Conservation (phyloP, 2,329 filamentous ascomycete species). For the Sarocladium brachiariae region DNA sequence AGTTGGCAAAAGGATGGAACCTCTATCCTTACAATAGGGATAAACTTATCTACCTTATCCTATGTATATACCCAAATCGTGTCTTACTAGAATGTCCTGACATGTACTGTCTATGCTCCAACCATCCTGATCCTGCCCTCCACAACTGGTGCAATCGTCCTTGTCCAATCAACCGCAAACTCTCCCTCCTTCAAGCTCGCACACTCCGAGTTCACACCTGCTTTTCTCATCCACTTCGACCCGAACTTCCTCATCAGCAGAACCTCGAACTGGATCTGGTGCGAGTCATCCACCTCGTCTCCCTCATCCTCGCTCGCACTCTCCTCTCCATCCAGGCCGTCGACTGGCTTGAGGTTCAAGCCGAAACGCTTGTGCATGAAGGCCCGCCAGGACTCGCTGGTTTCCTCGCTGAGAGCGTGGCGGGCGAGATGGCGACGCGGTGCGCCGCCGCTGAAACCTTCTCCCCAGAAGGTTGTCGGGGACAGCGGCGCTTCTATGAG, state of each 20-base stretch:
- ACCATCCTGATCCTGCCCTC: conserved; percentile 66
- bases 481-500: conserved; percentile 19
- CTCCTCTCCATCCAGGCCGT: conserved; percentile 36
- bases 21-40: too few relatives aligned
- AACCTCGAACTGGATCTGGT: conserved; percentile 47
- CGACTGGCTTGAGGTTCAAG: conserved; percentile 24
- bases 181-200: conserved; percentile 53
- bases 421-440: conserved; percentile 6
- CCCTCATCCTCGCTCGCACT: conserved; percentile 28
- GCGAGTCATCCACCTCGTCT: conserved; percentile 25
- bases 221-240: conserved; percentile 64
- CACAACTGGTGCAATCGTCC: conserved; percentile 67
- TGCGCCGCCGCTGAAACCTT: conserved; percentile 7
- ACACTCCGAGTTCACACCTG: conserved; percentile 51
- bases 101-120: conserved; percentile 7
- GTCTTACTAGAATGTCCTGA: too few relatives aligned
- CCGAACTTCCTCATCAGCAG: conserved; percentile 62
- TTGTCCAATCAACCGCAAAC: conserved; percentile 67
- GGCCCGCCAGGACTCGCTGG: conserved; percentile 26
- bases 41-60: too few relatives aligned
- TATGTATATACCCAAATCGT: too few relatives aligned
- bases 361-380: conserved; percentile 30
- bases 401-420: conserved; percentile 12
- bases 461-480: conserved; percentile 12
- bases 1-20: too few relatives aligned